Percentiles rank a stretch among this genome's conserved stretches.
Conservation (phyloP, 2,329 filamentous ascomycete genomes). For the Onygenales sp. region DNA sequence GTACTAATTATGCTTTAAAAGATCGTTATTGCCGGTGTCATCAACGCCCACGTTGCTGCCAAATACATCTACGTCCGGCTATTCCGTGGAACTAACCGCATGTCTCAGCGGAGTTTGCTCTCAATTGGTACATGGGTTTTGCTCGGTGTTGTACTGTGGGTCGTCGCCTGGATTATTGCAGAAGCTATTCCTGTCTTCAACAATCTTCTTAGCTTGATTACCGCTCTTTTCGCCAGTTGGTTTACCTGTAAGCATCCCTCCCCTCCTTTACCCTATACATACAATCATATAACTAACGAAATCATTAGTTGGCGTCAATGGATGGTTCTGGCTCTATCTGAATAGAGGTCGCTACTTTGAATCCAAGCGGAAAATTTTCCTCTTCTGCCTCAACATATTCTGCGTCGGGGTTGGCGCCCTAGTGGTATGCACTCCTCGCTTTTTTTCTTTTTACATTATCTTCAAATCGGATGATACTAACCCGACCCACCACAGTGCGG, state of each 20-base stretch:
- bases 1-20: constrained; percentile 6
- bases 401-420: constrained; percentile 28
- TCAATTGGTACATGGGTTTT: constrained; percentile 50
- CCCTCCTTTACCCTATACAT: neutral
- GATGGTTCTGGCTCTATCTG: constrained; percentile 40
- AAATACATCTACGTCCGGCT: constrained; percentile 58
- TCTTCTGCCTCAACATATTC: constrained; percentile 36
- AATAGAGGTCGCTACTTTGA: constrained; percentile 34
- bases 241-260: constrained; percentile 46
- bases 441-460: neutral
- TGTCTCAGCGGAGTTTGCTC: constrained; percentile 41
- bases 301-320: constrained; percentile 28
- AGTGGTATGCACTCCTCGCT: constrained; percentile 14
- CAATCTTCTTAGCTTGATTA: constrained; percentile 55
- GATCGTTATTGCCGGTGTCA: constrained; percentile 62
- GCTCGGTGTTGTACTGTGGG: constrained; percentile 48
- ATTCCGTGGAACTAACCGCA: constrained; percentile 50
- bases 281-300: neutral
- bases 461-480: neutral
- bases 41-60: constrained; percentile 57
- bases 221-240: constrained; percentile 56
- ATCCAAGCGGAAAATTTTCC: constrained; percentile 33
- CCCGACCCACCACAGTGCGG: constrained; percentile 23
- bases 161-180: constrained; percentile 57
- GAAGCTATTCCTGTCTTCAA: constrained; percentile 62